Percentiles rank a stretch among this genome's conserved stretches.
Evolutionary conservation across 2,329 filamentous ascomycete genomes (phyloP).

Genomic region (Fusarium sp.): DNA sequence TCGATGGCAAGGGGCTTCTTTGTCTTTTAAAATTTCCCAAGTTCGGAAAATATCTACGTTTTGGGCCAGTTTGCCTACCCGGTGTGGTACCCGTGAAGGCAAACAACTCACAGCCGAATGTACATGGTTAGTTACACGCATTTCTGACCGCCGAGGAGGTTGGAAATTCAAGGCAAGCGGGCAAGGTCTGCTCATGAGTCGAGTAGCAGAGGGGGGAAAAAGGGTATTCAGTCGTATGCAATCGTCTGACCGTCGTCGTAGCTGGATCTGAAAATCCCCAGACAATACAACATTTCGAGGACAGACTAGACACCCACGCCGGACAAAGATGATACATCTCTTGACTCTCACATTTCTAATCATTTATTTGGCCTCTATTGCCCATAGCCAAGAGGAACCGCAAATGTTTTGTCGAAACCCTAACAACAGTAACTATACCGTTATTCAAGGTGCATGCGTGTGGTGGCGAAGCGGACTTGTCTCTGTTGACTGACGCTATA

Average conservation of each 20-base stretch:
- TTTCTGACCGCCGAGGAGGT: no score
- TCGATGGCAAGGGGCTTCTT: no score
- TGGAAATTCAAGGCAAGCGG: no score
- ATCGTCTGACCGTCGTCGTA: no score
- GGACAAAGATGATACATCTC: background rate
- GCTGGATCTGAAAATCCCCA: no score
- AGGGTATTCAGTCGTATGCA: no score
- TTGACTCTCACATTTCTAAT: background rate
- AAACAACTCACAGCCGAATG: conserved; percentile 8
- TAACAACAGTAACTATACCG: conserved; percentile 22
- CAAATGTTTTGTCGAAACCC: conserved; percentile 19
- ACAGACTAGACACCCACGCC: no score
- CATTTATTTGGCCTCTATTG: background rate
- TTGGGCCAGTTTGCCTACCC: background rate
- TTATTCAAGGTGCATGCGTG: conserved; percentile 23
- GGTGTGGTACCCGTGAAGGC: background rate
- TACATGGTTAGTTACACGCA: background rate
- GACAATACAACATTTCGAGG: no score
- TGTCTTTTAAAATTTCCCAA: no score
- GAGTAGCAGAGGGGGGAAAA: no score
- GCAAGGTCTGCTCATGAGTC: no score
- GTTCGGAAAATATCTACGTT: background rate
- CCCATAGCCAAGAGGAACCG: background rate
- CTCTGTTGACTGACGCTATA: background rate
- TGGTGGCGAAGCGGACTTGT: background rate